These are phyloP conservation scores for Colletotrichum sp. DNA, from an alignment of 2,329 filamentous ascomycete species.

Conservation along the genomic window DNA sequence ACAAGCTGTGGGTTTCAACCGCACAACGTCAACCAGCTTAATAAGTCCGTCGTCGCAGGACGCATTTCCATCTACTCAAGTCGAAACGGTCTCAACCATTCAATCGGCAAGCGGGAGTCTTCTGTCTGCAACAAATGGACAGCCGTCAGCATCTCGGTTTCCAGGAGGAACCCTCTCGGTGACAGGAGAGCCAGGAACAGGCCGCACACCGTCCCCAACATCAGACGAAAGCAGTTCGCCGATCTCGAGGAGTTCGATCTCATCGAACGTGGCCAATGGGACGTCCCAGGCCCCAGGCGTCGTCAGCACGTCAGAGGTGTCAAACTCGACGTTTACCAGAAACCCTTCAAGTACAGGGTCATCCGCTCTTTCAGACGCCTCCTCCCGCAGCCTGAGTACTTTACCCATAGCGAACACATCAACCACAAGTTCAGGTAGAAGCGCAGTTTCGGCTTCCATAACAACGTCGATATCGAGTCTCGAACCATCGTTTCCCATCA, in stretches of 20 bases:
- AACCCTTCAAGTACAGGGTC: neutral
- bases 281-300: neutral
- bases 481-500: neutral
- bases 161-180: neutral
- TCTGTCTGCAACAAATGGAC: neutral
- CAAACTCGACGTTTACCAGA: neutral
- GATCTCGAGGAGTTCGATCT: neutral
- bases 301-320: neutral
- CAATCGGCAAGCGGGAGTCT: neutral
- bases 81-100: neutral
- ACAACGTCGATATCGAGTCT: neutral
- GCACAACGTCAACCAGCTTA: neutral
- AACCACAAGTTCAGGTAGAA: neutral
- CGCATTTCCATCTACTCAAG: neutral
- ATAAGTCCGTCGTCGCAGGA: neutral
- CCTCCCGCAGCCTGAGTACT: neutral
- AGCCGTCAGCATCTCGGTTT: neutral
- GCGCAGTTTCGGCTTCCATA: neutral
- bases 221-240: constrained; percentile 6
- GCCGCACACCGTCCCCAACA: neutral
- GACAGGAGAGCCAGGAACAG: neutral
- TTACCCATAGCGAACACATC: neutral
- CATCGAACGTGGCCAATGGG: neutral
- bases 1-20: neutral
- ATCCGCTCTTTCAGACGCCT: neutral